Evolutionary conservation across 148 eudicot species (phyloP), one percentile per base, ranked within the genome.

Genomic region (Rhododendron ferrugineum): DNA sequence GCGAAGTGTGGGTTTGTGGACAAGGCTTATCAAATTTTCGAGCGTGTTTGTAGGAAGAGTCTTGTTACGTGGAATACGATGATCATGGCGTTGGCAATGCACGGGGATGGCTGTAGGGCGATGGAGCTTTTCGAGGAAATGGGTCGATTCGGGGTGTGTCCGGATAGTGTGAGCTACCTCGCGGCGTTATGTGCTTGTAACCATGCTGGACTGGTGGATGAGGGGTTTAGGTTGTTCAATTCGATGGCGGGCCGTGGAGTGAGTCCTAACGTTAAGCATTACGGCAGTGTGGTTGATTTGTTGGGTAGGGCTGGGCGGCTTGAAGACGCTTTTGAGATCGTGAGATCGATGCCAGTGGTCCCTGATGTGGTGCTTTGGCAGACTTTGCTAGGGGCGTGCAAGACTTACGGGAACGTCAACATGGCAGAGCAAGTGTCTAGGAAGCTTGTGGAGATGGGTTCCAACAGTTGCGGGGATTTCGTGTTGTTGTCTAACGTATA

Each of bases 311-410:
- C 98, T 0, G 98, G 98, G 78, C 88, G 94, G 89, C 78, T 96
- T 16, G 84, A 86, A n/a, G 93, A 94, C 68, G 98, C 98, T 34
- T 92, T 90, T 82, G 85, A 89, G 10, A 89, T 94, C 58, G 91
- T 92, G 32, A 88, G 90, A 13, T 89, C 92, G 32, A 95, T 95
- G 96, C 92, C 95, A 15, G 60, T 93, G 86, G 62, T 50, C 73
- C 98, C 98, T 5, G 96, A 94, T 85, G 86, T 86, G 23, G 96
- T 94, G 16, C 91, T 94, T 42, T 96, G 98, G 98, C 95, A 94
- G 79, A 94, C 98, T 16, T 86, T 96, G 64, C 88, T 96, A 30
- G 98, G 98, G 60, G 98, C 98, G 32, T 94, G 93, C 79, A 96
- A 91, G 83, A 94, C 94, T 9, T 90, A 92, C 52, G 93, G 94